These are phyloP conservation scores for Trypanosoma scelopori DNA, from an alignment of 208 protist species.

Conservation along the genomic window DNA sequence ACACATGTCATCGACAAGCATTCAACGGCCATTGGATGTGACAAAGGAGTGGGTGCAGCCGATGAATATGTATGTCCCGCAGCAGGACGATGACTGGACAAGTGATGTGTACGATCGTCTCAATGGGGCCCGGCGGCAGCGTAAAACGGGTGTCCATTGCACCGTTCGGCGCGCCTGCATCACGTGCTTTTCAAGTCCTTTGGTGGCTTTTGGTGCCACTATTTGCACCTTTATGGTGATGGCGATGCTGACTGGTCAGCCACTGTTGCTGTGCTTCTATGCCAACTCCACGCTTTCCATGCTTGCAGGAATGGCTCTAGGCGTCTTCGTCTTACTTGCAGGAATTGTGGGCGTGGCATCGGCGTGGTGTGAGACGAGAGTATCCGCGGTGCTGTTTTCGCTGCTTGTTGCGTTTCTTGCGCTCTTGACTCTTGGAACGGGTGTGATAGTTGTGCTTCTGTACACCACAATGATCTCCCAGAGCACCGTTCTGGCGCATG, in stretches of 20 bases:
- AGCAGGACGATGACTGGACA: constrained; percentile 45
- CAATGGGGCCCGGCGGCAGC: background rate
- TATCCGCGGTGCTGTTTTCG: constrained; percentile 4
- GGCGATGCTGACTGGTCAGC: background rate
- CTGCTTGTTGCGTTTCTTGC: constrained; percentile 11
- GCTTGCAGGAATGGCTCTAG: constrained; percentile 7
- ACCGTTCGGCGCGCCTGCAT: background rate
- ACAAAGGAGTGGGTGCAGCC: background rate
- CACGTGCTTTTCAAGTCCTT: constrained; percentile 17
- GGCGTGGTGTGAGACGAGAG: constrained; percentile 7
- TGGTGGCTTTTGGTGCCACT: constrained; percentile 6
- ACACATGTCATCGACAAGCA: background rate
- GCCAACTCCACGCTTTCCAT: background rate
- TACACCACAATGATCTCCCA: background rate
- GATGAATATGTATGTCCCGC: constrained; percentile 7
- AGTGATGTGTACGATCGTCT: constrained; percentile 37
- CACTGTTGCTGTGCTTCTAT: background rate
- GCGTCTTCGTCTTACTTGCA: constrained; percentile 10
- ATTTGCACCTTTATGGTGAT: background rate
- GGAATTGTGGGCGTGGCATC: constrained; percentile 19
- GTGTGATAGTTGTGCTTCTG: background rate
- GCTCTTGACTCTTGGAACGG: constrained; percentile 22
- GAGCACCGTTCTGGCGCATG: constrained; percentile 5
- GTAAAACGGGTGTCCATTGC: background rate
- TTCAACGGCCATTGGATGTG: background rate